Base-by-base conservation (phyloP, 495 filamentous ascomycete species). In the Poronia punctata region DNA sequence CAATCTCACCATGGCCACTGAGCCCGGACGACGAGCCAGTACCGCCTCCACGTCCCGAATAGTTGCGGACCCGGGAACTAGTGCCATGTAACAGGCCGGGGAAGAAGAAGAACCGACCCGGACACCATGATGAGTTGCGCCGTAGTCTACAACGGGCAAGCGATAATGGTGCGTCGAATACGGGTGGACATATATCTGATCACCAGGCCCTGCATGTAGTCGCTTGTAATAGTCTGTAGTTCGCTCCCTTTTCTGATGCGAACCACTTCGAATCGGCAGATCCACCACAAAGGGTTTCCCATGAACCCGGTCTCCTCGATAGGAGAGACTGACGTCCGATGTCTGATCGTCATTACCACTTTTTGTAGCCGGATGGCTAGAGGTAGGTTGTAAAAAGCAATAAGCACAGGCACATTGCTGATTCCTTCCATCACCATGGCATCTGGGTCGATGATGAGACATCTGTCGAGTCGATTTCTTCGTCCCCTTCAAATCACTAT, bases 121-220 rank as follows among this genome's bases (percentile, higher is more conserved):
- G 19, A 3, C 15, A 7, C 27, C 32, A 8, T 37, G 37, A 18
- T 38, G 23, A 9, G 28, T 29, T 9, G 31, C 14, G 26, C 42
- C 48, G 46, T 55, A 43, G 43, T 55, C 29, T 7, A 58, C 54
- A 6, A 58, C 52, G 8, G 54, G 41, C 21, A 58, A 52, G 4
- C 40, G 43, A n/a, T 50, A 38, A 35, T 58, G 48, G 11, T 26
- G 39, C 2, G 25, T 22, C 2, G 43, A 36, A 26, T 27, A 23
- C 2, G 54, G 48, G 34, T 52, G 48, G 4, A 57, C 26, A 27
- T 57, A 54, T 18, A 50, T 15, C 23, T 52, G 24, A 5, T 15
- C 19, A 0, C 36, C n/a, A 2, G 1, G 28, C 7, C 20, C 1
- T 8, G 6, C n/a, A n/a, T n/a, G n/a, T n/a, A n/a, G n/a, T n/a